Evolutionary conservation across 495 filamentous ascomycete species (phyloP).

Genomic region (Talaromyces adpressus): DNA sequence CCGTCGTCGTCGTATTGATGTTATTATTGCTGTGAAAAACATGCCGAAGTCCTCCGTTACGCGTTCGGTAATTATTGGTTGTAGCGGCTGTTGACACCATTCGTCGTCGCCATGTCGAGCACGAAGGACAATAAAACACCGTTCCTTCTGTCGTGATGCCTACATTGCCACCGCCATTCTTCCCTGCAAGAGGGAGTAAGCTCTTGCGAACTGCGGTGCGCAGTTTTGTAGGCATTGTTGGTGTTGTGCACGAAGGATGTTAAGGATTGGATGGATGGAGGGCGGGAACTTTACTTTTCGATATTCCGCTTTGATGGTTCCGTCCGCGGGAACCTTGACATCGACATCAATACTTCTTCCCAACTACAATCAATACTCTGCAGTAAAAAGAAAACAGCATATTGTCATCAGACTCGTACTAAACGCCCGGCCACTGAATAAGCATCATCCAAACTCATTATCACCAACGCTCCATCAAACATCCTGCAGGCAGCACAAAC

Average conservation of each 20-base stretch:
- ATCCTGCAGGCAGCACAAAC: neutral
- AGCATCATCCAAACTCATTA: neutral
- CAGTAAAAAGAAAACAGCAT: neutral
- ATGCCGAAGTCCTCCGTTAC: conserved; percentile 1
- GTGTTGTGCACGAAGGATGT: neutral
- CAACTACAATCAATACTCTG: neutral
- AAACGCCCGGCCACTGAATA: neutral
- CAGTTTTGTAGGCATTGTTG: conserved; percentile 2
- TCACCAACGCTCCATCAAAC: neutral
- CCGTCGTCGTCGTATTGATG: neutral
- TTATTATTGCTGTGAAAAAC: neutral
- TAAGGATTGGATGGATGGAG: neutral
- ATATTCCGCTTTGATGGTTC: neutral
- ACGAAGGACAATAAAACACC: conserved; percentile 34
- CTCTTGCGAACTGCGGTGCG: conserved; percentile 4
- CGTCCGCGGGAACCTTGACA: neutral
- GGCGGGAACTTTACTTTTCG: neutral
- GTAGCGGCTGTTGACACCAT: conserved; percentile 21
- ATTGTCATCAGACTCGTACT: neutral
- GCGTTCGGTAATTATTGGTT: conserved; percentile 8
- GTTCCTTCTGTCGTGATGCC: conserved; percentile 5
- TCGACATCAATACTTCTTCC: neutral
- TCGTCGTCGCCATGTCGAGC: conserved; percentile 26
- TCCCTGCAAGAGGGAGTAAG: neutral
- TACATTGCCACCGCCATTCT: neutral